These are phyloP conservation scores for Trichoderma arundinaceum DNA, from an alignment of 2,329 filamentous ascomycete genomes.

Conservation along the genomic window DNA sequence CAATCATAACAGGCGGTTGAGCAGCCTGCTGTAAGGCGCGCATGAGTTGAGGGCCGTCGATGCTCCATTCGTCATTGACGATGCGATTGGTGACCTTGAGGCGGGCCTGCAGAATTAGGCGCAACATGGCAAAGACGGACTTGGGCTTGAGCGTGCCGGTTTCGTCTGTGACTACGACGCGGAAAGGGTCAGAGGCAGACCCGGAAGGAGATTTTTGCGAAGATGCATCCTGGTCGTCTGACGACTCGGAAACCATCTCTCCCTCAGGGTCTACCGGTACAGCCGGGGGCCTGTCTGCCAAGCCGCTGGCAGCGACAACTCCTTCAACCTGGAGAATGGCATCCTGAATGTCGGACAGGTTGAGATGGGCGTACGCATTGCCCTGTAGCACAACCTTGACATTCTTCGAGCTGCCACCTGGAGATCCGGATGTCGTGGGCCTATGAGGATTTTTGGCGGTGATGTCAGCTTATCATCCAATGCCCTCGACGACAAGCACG, in stretches of 20 bases:
- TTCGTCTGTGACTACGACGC: slow-evolving; percentile 38
- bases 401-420: slow-evolving; percentile 14
- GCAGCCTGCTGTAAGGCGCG: slow-evolving; percentile 35
- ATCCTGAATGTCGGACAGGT: slow-evolving; percentile 44
- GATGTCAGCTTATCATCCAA: slow-evolving; percentile 24
- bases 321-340: slow-evolving; percentile 44
- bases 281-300: neutral
- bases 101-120: slow-evolving; percentile 41
- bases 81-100: slow-evolving; percentile 41
- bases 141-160: slow-evolving; percentile 38
- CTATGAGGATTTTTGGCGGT: slow-evolving; percentile 16
- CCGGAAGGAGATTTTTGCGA: slow-evolving; percentile 8
- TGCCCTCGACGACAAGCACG: neutral
- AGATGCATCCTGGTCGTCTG: slow-evolving; percentile 21
- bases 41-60: slow-evolving; percentile 39
- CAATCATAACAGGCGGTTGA: slow-evolving; percentile 37
- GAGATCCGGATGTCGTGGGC: slow-evolving; percentile 22
- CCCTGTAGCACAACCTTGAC: slow-evolving; percentile 31
- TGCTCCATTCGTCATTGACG: slow-evolving; percentile 42
- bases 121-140: slow-evolving; percentile 40
- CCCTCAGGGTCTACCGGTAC: neutral
- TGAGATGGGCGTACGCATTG: slow-evolving; percentile 46
- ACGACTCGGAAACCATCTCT: slow-evolving; percentile 23
- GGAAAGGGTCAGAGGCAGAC: slow-evolving; percentile 32
- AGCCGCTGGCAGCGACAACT: slow-evolving; percentile 1